A percentile compares a stretch with the other conserved stretches of the same genome.
Evolutionary conservation across 2,329 filamentous ascomycete genomes (phyloP).

Genomic region (Fusarium tricinctum): DNA sequence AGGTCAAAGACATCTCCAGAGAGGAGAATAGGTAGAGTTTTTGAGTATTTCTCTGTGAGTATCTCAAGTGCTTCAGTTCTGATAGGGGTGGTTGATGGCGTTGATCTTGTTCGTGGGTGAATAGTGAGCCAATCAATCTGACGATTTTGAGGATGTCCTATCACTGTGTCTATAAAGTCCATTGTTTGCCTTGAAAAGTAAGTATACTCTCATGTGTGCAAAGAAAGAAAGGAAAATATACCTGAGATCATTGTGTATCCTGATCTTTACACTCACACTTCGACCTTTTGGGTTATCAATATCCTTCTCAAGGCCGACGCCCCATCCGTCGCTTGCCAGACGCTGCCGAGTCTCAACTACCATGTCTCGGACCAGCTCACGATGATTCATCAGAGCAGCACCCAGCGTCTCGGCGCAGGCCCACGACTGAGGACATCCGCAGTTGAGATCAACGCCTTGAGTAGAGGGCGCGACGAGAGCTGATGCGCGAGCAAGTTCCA

Average conservation of each 20-base stretch:
- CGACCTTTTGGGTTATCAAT: constrained; percentile 61
- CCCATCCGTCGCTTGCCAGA: constrained; percentile 68
- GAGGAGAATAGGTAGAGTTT: constrained; percentile 72
- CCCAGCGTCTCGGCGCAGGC: constrained; percentile 77
- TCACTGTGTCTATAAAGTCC: constrained; percentile 73
- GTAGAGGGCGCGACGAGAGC: constrained; percentile 72
- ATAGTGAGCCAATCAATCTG: constrained; percentile 78
- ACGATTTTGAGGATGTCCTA: constrained; percentile 65
- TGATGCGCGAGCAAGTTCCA: constrained; percentile 74
- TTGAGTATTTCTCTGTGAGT: constrained; percentile 66
- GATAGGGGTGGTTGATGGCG: constrained; percentile 72
- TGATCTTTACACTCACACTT: constrained; percentile 78
- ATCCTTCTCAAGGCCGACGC: constrained; percentile 60
- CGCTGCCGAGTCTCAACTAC: constrained; percentile 68
- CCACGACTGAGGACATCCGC: constrained; percentile 81
- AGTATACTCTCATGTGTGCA: neutral
- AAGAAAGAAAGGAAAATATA: constrained; percentile 32
- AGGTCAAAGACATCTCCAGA: constrained; percentile 79
- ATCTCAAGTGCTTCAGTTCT: constrained; percentile 71
- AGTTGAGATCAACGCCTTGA: constrained; percentile 78
- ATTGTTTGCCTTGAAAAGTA: constrained; percentile 62
- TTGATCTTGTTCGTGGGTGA: constrained; percentile 74
- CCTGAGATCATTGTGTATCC: constrained; percentile 75
- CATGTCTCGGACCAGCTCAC: constrained; percentile 76
- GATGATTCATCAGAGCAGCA: constrained; percentile 76